These are phyloP conservation scores for Colletotrichum sojae DNA, from an alignment of 2,329 filamentous ascomycete species.

Conservation along the genomic window DNA sequence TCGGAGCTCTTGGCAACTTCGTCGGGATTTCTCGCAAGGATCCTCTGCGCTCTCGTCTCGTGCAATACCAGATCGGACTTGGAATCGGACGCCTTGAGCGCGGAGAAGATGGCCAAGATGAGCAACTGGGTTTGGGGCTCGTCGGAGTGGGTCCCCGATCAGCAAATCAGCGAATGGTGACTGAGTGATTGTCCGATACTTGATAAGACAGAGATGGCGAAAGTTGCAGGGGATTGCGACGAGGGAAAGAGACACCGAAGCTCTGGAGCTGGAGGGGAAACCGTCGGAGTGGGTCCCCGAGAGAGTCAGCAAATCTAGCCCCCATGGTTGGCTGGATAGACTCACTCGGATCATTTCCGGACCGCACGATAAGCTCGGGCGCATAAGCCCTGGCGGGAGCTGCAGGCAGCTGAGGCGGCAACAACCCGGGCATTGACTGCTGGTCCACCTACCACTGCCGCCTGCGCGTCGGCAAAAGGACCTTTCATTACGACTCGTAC, in stretches of 20 bases:
- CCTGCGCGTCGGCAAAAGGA: conserved; percentile 23
- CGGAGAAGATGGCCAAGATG: conserved; percentile 3
- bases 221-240: conserved; percentile 20
- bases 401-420: no score
- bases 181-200: conserved; percentile 7
- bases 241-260: not conserved
- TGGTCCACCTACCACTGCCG: not conserved
- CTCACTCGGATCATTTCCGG: conserved; percentile 1
- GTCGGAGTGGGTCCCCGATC: conserved; percentile 39
- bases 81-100: conserved; percentile 16
- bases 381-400: no score
- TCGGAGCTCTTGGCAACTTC: not conserved
- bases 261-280: conserved; percentile 11
- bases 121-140: not conserved
- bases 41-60: no score
- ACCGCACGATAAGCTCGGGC: not conserved
- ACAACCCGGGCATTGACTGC: no score
- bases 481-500: not conserved
- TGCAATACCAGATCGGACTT: conserved; percentile 25
- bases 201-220: conserved; percentile 26
- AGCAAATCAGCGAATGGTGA: conserved; percentile 12
- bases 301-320: not conserved
- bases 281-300: conserved; percentile 40
- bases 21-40: not conserved
- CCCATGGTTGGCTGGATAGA: not conserved